Conservation (phyloP, 768 basidiomycete genomes). For the Trametopsis cervina region DNA sequence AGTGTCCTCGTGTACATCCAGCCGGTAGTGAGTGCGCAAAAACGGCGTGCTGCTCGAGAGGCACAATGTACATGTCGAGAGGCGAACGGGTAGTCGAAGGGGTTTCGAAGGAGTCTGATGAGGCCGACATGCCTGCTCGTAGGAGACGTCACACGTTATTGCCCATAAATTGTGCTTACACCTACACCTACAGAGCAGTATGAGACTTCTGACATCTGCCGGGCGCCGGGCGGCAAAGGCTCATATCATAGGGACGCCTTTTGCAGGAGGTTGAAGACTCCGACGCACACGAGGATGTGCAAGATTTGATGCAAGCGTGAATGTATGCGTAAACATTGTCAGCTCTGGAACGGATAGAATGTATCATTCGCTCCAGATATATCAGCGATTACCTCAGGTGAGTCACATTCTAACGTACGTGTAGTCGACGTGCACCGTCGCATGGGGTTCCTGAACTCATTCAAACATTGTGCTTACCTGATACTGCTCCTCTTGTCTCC, state of each 20-base stretch:
- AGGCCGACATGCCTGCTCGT: slow-evolving; percentile 87
- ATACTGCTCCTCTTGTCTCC: too few species aligned
- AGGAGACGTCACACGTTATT: too few species aligned
- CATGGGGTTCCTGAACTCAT: too few species aligned
- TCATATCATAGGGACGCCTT: slow-evolving; percentile 74
- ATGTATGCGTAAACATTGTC: too few species aligned
- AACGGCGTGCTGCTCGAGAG: slow-evolving; percentile 63
- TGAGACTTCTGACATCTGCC: slow-evolving; percentile 58
- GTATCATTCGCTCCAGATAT: too few species aligned
- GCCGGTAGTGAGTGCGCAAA: slow-evolving; percentile 58
- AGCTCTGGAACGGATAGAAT: too few species aligned
- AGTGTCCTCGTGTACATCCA: slow-evolving; percentile 61
- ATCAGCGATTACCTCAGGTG: too few species aligned
- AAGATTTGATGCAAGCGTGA: background rate
- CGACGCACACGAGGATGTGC: background rate
- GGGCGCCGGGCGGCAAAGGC: slow-evolving; percentile 86
- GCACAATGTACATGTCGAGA: slow-evolving; percentile 73
- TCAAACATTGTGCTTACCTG: too few species aligned
- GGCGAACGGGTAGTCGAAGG: slow-evolving; percentile 60
- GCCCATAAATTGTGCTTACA: too few species aligned
- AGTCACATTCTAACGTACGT: too few species aligned
- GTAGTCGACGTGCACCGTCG: too few species aligned
- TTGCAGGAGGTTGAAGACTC: slow-evolving; percentile 64
- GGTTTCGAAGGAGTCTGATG: slow-evolving; percentile 46
- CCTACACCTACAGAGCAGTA: too few species aligned